Conservation (phyloP, 352 stramenopile genomes). For the Ochromonadaceae sp. region DNA sequence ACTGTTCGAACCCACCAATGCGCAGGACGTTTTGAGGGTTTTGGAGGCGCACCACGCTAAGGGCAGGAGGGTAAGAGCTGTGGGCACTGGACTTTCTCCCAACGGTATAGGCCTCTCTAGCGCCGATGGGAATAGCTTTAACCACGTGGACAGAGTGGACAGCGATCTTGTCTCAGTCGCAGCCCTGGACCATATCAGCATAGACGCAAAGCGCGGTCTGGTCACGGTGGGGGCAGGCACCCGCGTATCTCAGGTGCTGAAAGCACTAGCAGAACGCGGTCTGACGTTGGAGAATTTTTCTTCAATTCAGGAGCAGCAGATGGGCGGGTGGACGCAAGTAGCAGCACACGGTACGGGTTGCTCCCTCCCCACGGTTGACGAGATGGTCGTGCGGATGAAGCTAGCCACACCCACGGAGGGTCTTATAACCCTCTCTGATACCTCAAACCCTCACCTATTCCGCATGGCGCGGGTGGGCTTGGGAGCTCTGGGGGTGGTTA, state of each 20-base stretch:
- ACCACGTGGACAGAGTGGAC: too few relatives aligned
- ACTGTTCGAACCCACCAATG: slow-evolving; percentile 11
- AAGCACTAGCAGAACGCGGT: slow-evolving; percentile 48
- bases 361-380: slow-evolving; percentile 82
- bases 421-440: slow-evolving; percentile 55
- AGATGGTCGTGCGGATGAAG: slow-evolving; percentile 88
- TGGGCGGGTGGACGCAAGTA: slow-evolving; percentile 47
- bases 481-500: slow-evolving; percentile 83
- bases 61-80: slow-evolving; percentile 59
- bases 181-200: slow-evolving; percentile 68
- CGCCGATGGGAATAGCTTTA: too few relatives aligned
- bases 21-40: slow-evolving; percentile 20
- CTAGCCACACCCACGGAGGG: slow-evolving; percentile 80
- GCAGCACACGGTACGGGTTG: slow-evolving; percentile 87
- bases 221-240: slow-evolving; percentile 64
- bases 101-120: slow-evolving; percentile 83
- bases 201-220: slow-evolving; percentile 66
- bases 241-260: slow-evolving; percentile 44
- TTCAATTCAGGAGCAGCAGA: slow-evolving; percentile 92
- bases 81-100: slow-evolving; percentile 85
- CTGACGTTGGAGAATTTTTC: slow-evolving; percentile 96
- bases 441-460: slow-evolving; percentile 62
- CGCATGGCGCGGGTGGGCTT: slow-evolving; percentile 78
- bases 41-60: slow-evolving; percentile 12
- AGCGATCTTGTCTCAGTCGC: slow-evolving; percentile 72